Base-by-base conservation (phyloP, 2,329 filamentous ascomycete species). In the Didymella exigua region DNA sequence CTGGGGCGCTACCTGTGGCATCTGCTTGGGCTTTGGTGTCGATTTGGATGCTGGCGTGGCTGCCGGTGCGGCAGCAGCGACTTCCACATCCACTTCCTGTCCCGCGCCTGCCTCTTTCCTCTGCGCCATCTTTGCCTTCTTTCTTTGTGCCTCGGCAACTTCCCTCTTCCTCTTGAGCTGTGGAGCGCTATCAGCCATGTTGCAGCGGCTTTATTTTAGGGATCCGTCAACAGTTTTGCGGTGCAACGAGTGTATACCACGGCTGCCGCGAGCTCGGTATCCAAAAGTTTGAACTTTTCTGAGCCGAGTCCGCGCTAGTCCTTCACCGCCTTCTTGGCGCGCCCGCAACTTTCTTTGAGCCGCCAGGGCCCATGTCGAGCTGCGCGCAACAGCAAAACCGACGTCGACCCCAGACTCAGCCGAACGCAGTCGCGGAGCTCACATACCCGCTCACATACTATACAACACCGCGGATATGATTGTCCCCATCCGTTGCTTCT, bases 401-500 rank as follows among this genome's bases (percentile, higher is more conserved):
- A 44, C 24, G 24, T 43, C 57, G 53, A 44, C 43, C 45, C 24
- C 31, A 36, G 30, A 40, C 16, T 31, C 23, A 41, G 33, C n/a
- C 19, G 46, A 51, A 41, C 21, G 34, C 45, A 23, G 47, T 65
- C 65, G 59, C 60, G 23, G 41, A 40, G 13, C 27, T 43, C n/a
- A 10, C 11, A 14, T 1, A 33, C 26, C 16, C 18, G 8, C n/a
- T 6, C 2, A 19, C 34, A 26, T 14, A 27, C 24, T 11, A 21
- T n/a, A 46, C 5, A 13, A 9, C 5, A 38, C 24, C 56, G 43
- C 65, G 80, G 89, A 79, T 53, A 99, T 99, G 95, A 99, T 99
- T 78, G 98, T 99, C 67, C 95, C 95, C 2, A 91, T 99, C 64
- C 91, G 95, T 67, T 99, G 95, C 81, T 99, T 99, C 79, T 98